A percentile compares a stretch with the other conserved stretches of the same genome.
phyloP scores from a whole-genome alignment of 306 rosid genomes.

The Lupinus albus region DNA sequence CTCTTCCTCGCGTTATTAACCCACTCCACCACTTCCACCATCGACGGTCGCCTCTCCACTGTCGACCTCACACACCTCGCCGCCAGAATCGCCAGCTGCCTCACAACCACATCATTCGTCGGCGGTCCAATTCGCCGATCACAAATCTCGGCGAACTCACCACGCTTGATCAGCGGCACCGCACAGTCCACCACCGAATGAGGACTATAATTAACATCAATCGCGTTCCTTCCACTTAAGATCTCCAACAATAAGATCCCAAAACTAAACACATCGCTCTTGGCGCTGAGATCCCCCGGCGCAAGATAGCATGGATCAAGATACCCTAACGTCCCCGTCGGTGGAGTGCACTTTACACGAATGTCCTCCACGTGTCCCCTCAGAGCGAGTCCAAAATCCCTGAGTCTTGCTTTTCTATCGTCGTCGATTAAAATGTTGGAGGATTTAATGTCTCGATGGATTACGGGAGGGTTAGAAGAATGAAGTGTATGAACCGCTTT shows the following conservation, averaged over 20 bases:
- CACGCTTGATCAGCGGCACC: slow-evolving; percentile 60
- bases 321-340: slow-evolving; percentile 94
- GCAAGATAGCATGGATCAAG: slow-evolving; percentile 88
- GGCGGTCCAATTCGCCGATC: slow-evolving; percentile 65
- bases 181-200: slow-evolving; percentile 95
- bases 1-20: slow-evolving; percentile 44
- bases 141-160: slow-evolving; percentile 52
- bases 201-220: slow-evolving; percentile 79
- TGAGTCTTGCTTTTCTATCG: slow-evolving; percentile 65
- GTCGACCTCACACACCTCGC: slow-evolving; percentile 70
- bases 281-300: slow-evolving; percentile 77
- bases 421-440: slow-evolving; percentile 76
- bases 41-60: slow-evolving; percentile 74
- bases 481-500: slow-evolving; percentile 67
- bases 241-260: slow-evolving; percentile 85
- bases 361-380: slow-evolving; percentile 94
- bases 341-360: slow-evolving; percentile 76
- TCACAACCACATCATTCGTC: slow-evolving; percentile 39
- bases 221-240: slow-evolving; percentile 79
- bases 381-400: slow-evolving; percentile 79
- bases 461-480: slow-evolving; percentile 79
- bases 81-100: slow-evolving; percentile 62
- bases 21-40: slow-evolving; percentile 76
- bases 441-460: slow-evolving; percentile 84
- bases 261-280: slow-evolving; percentile 93